Base-by-base conservation (phyloP, 202 grass and related monocot genomes). In the Elaeis oleifera region DNA sequence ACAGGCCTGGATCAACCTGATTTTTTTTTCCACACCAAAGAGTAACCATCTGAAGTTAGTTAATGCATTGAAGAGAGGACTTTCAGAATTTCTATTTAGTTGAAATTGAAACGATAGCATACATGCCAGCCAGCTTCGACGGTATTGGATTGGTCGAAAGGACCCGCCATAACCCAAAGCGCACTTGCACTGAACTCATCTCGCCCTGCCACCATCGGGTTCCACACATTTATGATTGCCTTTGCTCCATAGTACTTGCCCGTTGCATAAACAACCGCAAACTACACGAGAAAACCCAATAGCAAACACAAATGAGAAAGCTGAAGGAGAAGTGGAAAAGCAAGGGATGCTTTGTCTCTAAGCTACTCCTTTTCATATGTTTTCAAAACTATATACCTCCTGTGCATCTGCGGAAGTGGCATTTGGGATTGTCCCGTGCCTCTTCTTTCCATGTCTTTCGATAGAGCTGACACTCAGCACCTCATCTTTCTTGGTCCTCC, bases 1-100 rank as follows among this genome's bases (percentile, higher is more conserved):
- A 90, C 21, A 95, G 69, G 64, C 84, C 85, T 56, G 90, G 90
- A 61, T 77, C 84, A 25, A 95, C 90, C 90, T 95, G 85, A 69
- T 86, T 69, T 23, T 54, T 24, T 24, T 24, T 24, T 24, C 3
- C 4, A 5, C 4, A 28, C 27, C 27, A 28, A 28, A 28, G 27
- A 28, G 27, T 5, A 28, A 25, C 18, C 36, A 24, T 2, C 23
- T 24, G 23, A 24, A 24, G 23, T 24, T 24, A 24, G 3, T 24
- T 24, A 24, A 24, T 24, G n/a, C 52, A 63, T 51, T 51, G 18
- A 57, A 26, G 52, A 15, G 68, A 17, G 51, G 22, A 57, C 64
- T 67, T 67, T 59, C 70, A 71, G 4, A 49, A 28, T 52, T 60
- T 23, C 29, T 48, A 23, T 44, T 29, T 29, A 60, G 27, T 36